A percentile compares a stretch with the other conserved stretches of the same genome.
Conservation (phyloP, 2,329 filamentous ascomycete genomes). For the Bipolaris zeicola region DNA sequence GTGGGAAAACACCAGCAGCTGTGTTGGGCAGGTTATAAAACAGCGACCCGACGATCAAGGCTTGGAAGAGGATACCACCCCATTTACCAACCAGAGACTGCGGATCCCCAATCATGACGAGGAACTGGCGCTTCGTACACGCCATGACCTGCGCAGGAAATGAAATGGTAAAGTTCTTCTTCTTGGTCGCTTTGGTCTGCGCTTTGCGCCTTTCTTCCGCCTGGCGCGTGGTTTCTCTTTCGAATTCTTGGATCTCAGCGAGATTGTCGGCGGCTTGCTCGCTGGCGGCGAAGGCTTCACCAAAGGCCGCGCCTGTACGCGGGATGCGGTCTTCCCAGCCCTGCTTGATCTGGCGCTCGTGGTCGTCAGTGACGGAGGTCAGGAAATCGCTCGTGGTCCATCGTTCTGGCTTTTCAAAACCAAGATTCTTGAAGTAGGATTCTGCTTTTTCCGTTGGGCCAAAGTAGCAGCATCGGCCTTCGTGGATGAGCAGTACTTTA, state of each 20-base stretch:
- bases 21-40: conserved; percentile 62
- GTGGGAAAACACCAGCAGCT: conserved; percentile 61
- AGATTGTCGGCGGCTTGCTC: conserved; percentile 47
- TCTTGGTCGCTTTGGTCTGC: conserved; percentile 46
- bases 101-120: conserved; percentile 61
- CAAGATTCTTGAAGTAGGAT: conserved; percentile 69
- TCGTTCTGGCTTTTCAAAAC: conserved; percentile 69
- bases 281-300: conserved; percentile 49
- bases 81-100: conserved; percentile 57
- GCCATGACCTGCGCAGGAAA: conserved; percentile 50
- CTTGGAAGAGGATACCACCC: conserved; percentile 49
- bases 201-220: conserved; percentile 40
- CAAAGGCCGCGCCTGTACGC: conserved; percentile 61
- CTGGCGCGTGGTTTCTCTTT: conserved; percentile 40
- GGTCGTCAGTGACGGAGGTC: conserved; percentile 69
- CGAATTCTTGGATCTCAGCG: conserved; percentile 49
- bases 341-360: conserved; percentile 61
- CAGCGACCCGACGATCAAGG: conserved; percentile 50
- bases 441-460: conserved; percentile 65
- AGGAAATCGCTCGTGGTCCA: conserved; percentile 75
- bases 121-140: conserved; percentile 51
- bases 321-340: conserved; percentile 65
- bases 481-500: conserved; percentile 50
- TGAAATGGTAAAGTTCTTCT: conserved; percentile 50
- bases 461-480: conserved; percentile 61